Conservation (phyloP, 1,284 basidiomycete genomes). For the Moniliella sp. region DNA sequence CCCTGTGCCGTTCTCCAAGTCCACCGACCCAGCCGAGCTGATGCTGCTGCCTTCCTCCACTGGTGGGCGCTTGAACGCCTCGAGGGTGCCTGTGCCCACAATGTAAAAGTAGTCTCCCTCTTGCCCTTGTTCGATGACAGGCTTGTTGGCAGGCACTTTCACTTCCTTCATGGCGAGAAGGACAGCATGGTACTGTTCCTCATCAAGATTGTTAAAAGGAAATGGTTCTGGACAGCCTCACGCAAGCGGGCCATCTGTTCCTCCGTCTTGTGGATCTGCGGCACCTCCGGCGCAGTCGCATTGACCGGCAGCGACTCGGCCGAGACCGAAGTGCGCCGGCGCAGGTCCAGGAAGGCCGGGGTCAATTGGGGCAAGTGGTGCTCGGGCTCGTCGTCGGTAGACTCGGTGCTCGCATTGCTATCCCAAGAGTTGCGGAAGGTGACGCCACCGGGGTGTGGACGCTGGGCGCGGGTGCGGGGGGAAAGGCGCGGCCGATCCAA, state of each 20-base stretch:
- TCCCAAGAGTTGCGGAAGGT: too few relatives aligned
- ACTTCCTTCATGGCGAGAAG: conserved; percentile 79
- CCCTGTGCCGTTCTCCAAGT: too few relatives aligned
- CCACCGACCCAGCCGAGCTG: too few relatives aligned
- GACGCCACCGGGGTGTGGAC: too few relatives aligned
- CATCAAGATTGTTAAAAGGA: conserved; percentile 75
- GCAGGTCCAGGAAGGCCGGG: conserved; percentile 49
- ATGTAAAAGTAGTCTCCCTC: conserved; percentile 88
- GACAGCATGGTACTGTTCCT: conserved; percentile 73
- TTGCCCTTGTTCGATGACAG: conserved; percentile 78
- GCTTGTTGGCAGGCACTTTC: conserved; percentile 47
- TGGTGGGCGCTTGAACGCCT: conserved; percentile 52
- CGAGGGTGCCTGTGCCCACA: conserved; percentile 61
- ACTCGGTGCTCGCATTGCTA: too few relatives aligned
- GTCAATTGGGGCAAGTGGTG: too few relatives aligned
- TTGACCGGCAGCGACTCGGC: conserved; percentile 73
- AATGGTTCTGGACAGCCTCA: conserved; percentile 59
- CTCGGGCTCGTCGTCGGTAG: too few relatives aligned
- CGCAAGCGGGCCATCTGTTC: conserved; percentile 68
- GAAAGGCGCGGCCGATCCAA: too few relatives aligned
- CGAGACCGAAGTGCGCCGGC: conserved; percentile 68
- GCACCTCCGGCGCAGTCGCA: conserved; percentile 19
- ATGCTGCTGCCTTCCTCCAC: too few relatives aligned
- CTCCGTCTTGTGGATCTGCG: conserved; percentile 45
- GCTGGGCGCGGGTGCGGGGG: too few relatives aligned